Evolutionary conservation across 306 rosid species (phyloP).

Genomic region (Delonix regia): DNA sequence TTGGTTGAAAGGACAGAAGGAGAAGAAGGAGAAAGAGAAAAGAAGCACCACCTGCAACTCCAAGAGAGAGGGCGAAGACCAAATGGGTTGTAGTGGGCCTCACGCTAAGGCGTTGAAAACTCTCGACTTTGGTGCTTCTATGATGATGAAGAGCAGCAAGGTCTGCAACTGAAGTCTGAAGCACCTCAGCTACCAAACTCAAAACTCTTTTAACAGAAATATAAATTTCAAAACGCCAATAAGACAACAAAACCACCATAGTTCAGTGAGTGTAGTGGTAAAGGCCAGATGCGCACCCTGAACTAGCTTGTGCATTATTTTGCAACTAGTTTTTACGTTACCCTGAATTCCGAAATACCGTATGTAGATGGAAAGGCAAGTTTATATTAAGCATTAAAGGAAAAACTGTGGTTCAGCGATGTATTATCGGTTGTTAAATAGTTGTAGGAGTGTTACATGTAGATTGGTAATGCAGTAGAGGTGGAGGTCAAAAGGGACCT

Average conservation of each 20-base stretch:
- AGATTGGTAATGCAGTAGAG: neutral
- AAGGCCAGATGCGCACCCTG: neutral
- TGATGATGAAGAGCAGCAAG: slow-evolving; percentile 50
- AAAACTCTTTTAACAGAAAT: neutral
- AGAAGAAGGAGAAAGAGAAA: slow-evolving; percentile 19
- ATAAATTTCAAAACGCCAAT: too few relatives aligned
- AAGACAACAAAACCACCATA: neutral
- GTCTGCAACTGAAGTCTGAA: slow-evolving; percentile 60
- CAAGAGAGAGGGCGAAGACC: slow-evolving; percentile 55
- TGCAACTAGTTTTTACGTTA: neutral
- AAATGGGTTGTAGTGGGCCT: slow-evolving; percentile 49
- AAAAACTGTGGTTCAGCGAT: neutral
- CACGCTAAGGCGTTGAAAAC: slow-evolving; percentile 51
- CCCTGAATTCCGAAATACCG: neutral
- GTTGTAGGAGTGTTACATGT: neutral
- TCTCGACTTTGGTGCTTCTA: slow-evolving; percentile 49
- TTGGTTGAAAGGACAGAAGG: slow-evolving; percentile 63
- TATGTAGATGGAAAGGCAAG: neutral
- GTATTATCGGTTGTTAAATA: neutral
- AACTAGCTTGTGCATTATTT: neutral
- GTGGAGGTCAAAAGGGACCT: neutral
- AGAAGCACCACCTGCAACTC: neutral
- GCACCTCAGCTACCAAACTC: neutral
- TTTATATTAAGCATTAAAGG: neutral
- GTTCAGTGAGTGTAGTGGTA: neutral